Evolutionary conservation across 2,329 filamentous ascomycete genomes (phyloP).

Genomic region (Didymella lethalis): DNA sequence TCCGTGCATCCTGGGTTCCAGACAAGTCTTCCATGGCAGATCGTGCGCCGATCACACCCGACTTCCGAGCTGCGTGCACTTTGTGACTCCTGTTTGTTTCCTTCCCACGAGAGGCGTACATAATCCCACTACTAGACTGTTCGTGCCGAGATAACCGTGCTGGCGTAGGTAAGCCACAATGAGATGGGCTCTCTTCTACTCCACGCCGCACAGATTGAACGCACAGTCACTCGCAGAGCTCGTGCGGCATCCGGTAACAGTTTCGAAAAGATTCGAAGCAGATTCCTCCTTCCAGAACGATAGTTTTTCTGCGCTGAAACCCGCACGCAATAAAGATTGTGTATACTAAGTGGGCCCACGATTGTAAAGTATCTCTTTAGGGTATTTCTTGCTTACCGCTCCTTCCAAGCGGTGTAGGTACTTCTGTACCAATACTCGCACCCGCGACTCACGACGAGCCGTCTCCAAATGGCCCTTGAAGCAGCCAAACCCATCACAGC

Average conservation of each 20-base stretch:
- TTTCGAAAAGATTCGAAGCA: constrained; percentile 7
- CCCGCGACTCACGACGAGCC: neutral
- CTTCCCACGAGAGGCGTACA: neutral
- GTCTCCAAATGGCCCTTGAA: neutral
- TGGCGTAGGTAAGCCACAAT: neutral
- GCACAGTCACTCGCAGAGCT: neutral
- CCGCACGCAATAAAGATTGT: constrained; percentile 1
- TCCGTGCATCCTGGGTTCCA: constrained; percentile 32
- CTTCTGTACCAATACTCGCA: neutral
- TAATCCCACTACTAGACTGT: neutral
- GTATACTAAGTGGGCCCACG: constrained; percentile 14
- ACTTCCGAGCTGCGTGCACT: constrained; percentile 13
- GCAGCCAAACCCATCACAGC: neutral
- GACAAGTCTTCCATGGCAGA: constrained; percentile 36
- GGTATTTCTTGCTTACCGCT: constrained; percentile 20
- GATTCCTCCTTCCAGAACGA: constrained; percentile 1
- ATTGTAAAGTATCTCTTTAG: neutral
- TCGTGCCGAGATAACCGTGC: neutral
- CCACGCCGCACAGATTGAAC: neutral
- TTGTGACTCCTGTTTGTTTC: neutral
- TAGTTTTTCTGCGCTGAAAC: constrained; percentile 14
- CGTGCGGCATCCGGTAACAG: constrained; percentile 1
- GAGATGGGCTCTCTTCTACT: neutral
- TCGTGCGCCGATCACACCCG: constrained; percentile 36
- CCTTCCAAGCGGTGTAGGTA: constrained; percentile 18